phyloP scores from a whole-genome alignment of 805 yeast species.

The Yarrowia alimentaria region DNA sequence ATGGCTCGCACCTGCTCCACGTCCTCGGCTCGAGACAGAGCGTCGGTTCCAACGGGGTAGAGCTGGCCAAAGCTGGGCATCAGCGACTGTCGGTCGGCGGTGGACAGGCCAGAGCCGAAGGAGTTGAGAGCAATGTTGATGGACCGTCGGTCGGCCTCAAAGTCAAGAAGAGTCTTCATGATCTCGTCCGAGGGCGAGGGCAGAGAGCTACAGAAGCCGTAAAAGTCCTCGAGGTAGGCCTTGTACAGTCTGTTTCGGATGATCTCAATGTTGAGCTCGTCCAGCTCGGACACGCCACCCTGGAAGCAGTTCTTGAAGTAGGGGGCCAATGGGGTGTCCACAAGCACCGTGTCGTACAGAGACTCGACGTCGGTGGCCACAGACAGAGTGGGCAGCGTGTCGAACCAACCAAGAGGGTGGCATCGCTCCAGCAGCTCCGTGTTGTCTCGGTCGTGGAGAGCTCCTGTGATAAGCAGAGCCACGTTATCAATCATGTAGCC shows the following conservation, averaged over 20 bases:
- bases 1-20: constrained; percentile 68
- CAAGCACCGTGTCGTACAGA: constrained; percentile 85
- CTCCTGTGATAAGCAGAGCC: constrained; percentile 92
- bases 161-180: constrained; percentile 72
- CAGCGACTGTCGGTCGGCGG: constrained; percentile 65
- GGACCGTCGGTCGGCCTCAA: constrained; percentile 94
- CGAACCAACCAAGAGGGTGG: constrained; percentile 98
- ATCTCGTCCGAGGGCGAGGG: constrained; percentile 76
- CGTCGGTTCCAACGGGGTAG: constrained; percentile 64
- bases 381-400: constrained; percentile 89
- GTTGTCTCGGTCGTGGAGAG: constrained; percentile 91
- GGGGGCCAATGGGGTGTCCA: constrained; percentile 97
- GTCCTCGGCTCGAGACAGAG: constrained; percentile 76
- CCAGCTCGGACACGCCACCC: constrained; percentile 73
- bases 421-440: constrained; percentile 84
- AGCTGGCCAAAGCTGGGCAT: constrained; percentile 82
- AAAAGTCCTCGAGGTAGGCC: constrained; percentile 89
- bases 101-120: constrained; percentile 73
- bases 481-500: constrained; percentile 99
- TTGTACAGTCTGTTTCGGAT: constrained; percentile 87
- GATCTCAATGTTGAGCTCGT: constrained; percentile 93
- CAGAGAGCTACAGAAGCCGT: constrained; percentile 61
- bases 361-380: constrained; percentile 94
- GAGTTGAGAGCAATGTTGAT: constrained; percentile 91
- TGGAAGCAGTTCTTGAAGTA: constrained; percentile 87